Base-by-base conservation (phyloP, 2,329 filamentous ascomycete species). In the Verticillium isaacii region DNA sequence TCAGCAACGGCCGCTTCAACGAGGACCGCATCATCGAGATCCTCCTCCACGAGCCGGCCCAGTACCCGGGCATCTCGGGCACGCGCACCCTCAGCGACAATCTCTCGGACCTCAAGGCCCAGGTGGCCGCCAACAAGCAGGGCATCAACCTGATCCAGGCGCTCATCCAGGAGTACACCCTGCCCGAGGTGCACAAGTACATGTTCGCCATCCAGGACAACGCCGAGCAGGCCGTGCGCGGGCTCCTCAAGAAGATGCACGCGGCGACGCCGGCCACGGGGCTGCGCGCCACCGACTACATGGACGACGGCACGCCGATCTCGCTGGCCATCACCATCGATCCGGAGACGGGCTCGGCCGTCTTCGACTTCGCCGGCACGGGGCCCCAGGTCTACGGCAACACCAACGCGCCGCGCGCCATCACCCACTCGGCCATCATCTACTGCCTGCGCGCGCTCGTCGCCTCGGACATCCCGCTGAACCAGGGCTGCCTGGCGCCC, bases 371-470 rank as follows among this genome's bases (percentile, higher is more conserved):
- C 59, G 64, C 67, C 8, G 70, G 70, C 36, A 72, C 90, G 0
- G 88, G 89, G 0, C 85, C 87, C 0, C 89, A 72, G 61, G 68
- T 71, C 63, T 62, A 70, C 32, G 68, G 68, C 36, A 72, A 72
- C 62, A 70, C 70, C 64, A 72, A 72, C 52, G 69, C 69, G 14
- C 71, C 71, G 1, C 68, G 67, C n/a, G 69, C 70, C 15, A 72
- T 73, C 39, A 72, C 70, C 2, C 69, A 72, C 62, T 72, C 70
- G 23, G 71, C 70, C 19, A 64, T 72, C 32, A 72, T 73, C 55
- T 96, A 96, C 80, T 92, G 89, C 68, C 81, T 96, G 14, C 87
- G 92, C 56, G 91, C 88, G 69, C 82, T 96, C 62, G 92, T 96
- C 68, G 87, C 85, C 41, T 86, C 91, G 66, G 90, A 94, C 67